Evolutionary conservation across 176 grass and related monocot genomes (phyloP).

Genomic region (Oryza coarctata): DNA sequence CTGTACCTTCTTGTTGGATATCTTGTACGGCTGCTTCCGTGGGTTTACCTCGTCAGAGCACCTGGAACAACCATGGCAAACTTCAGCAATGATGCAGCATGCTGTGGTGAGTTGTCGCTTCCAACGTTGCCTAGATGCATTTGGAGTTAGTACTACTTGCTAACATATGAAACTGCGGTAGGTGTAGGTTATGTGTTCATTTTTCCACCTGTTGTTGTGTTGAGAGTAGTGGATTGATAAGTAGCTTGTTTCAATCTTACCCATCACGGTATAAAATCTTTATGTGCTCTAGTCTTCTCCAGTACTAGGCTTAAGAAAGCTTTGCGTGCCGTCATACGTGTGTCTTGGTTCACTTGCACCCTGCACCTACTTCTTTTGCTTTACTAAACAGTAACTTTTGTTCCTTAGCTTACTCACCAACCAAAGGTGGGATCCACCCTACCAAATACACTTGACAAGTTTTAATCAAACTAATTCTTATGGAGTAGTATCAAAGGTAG

Average conservation of each 20-base stretch:
- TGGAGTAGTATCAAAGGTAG: background rate
- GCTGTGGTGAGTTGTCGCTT: background rate
- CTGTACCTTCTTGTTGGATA: slow-evolving; percentile 72
- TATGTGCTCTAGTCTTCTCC: background rate
- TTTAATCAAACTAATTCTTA: background rate
- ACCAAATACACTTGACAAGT: background rate
- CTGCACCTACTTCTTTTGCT: slow-evolving; percentile 9
- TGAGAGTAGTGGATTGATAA: background rate
- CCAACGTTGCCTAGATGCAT: background rate
- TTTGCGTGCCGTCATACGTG: background rate
- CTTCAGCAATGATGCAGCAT: background rate
- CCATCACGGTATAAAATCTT: background rate
- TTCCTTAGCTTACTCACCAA: slow-evolving; percentile 25
- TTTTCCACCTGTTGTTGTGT: background rate
- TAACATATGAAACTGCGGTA: background rate
- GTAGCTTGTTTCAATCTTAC: background rate
- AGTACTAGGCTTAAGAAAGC: slow-evolving; percentile 3
- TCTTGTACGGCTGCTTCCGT: slow-evolving; percentile 68
- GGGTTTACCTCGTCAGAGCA: slow-evolving; percentile 88
- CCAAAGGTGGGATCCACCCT: slow-evolving; percentile 8
- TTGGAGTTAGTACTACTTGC: background rate
- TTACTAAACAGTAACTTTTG: slow-evolving; percentile 4
- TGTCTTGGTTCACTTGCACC: slow-evolving; percentile 15
- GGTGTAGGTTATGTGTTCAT: background rate
- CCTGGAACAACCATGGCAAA: slow-evolving; percentile 31